Evolutionary conservation across 108 stramenopile genomes (phyloP), one percentile per base, ranked within the genome.

Genomic region (Nitzschia sp.): DNA sequence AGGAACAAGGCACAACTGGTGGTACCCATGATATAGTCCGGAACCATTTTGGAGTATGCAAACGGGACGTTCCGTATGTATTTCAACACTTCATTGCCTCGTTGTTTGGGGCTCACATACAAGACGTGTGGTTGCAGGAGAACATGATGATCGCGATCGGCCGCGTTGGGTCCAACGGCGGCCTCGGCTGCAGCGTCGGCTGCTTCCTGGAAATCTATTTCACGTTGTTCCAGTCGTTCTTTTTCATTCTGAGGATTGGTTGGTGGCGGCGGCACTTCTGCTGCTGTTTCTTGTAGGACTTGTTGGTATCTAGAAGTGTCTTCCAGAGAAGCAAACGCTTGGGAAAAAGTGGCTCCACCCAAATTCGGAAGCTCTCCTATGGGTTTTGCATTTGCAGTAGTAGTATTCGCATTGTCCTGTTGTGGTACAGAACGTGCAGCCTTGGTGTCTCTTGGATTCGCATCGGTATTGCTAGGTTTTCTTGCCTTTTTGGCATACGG

Each of bases 1-100:
- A 92, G 73, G 60, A 89, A 92, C 5, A 89, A 65, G 19, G 86
- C 90, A 42, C 91, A 92, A 34, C 78, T 69, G 0, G 77, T 87
- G 0, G 88, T 53, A 8, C 80, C 73, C 67, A 89, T 66, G 41
- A 89, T 82, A 55, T 88, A 92, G 61, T 92, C 91, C 7, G 91
- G 91, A 0, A 88, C 79, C 85, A 92, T 89, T 39, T 70, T 68
- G 15, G 78, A 72, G 51, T 73, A 92, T 39, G 78, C 72, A 52
- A 75, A 73, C 1, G 91, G 91, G 55, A 92, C 91, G 62, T 92
- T 92, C 0, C 85, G 85, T 55, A 92, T 81, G 55, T 79, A 78
- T 10, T 73, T 60, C 26, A 92, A 59, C 20, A 92, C 63, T 0
- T 78, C 79, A 70, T 92, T 92, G 1, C 91, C 91, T n/a, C 83